Evolutionary conservation across 2,329 filamentous ascomycete genomes (phyloP).

Genomic region (Lasiodiplodia citricola): DNA sequence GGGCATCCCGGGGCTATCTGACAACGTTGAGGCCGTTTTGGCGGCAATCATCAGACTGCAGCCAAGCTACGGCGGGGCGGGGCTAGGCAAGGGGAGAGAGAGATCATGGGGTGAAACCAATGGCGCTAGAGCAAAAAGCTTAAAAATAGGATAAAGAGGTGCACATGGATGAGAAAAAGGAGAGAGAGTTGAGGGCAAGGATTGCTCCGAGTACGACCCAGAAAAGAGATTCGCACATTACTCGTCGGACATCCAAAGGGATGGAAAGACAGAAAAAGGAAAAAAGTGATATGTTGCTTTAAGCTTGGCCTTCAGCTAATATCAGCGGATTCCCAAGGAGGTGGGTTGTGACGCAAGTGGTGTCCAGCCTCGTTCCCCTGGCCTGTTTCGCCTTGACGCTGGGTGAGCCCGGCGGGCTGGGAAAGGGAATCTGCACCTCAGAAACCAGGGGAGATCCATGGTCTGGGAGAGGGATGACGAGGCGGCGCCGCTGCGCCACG

Average conservation of each 20-base stretch:
- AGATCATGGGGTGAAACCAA: not conserved
- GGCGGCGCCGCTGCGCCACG: not conserved
- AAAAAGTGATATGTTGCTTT: not conserved
- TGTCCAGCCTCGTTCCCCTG: conserved; percentile 1
- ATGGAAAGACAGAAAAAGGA: not conserved
- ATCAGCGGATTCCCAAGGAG: not conserved
- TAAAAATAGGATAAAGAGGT: not conserved
- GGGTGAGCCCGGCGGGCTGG: conserved; percentile 10
- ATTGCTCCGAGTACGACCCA: not conserved
- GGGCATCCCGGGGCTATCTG: no score
- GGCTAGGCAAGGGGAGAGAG: not conserved
- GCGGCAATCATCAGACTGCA: not conserved
- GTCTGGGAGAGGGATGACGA: not conserved
- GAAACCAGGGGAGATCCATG: not conserved
- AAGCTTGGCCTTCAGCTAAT: not conserved
- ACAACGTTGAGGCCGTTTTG: not conserved
- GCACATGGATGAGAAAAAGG: not conserved
- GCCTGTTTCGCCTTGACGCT: conserved; percentile 9
- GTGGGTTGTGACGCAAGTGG: conserved; percentile 6
- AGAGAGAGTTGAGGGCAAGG: not conserved
- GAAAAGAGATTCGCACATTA: no score
- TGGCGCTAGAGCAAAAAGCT: not conserved
- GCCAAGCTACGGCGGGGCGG: not conserved
- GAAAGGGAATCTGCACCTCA: not conserved
- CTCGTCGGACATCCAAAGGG: no score